Percentiles rank a stretch among this genome's conserved stretches.
Conservation (phyloP, 2,329 filamentous ascomycete genomes). For the Penicillium palitans region DNA sequence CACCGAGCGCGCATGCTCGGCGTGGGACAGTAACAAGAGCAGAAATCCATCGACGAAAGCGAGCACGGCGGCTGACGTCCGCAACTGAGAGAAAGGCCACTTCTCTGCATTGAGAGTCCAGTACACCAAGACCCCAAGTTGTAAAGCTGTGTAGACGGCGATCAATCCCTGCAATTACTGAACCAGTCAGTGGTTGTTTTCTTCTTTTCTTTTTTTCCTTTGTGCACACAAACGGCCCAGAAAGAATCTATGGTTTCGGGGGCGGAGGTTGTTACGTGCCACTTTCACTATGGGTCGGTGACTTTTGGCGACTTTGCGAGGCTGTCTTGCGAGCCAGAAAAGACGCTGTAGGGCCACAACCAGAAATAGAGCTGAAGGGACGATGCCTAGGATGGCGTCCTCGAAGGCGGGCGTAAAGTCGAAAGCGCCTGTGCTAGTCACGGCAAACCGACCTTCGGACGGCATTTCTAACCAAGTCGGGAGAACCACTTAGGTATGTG, state of each 20-base stretch:
- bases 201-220: background rate
- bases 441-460: background rate
- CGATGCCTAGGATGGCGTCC: background rate
- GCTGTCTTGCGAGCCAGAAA: background rate
- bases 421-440: background rate
- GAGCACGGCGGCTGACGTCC: background rate
- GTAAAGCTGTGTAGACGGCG: background rate
- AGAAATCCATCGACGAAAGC: background rate
- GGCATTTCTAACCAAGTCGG: background rate
- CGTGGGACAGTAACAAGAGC: background rate
- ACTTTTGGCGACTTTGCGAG: background rate
- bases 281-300: background rate
- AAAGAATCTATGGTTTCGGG: too few species aligned
- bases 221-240: background rate
- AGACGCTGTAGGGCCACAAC: background rate
- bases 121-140: background rate
- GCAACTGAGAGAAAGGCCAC: background rate
- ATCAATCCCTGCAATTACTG: background rate
- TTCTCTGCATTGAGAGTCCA: background rate
- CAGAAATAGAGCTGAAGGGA: background rate
- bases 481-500: background rate
- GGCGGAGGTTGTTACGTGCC: background rate
- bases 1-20: background rate
- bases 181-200: background rate
- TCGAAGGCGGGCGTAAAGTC: background rate